A percentile compares a stretch with the other conserved stretches of the same genome.
phyloP scores from a whole-genome alignment of 768 basidiomycete genomes.

The Rhizopogon vesiculosus region DNA sequence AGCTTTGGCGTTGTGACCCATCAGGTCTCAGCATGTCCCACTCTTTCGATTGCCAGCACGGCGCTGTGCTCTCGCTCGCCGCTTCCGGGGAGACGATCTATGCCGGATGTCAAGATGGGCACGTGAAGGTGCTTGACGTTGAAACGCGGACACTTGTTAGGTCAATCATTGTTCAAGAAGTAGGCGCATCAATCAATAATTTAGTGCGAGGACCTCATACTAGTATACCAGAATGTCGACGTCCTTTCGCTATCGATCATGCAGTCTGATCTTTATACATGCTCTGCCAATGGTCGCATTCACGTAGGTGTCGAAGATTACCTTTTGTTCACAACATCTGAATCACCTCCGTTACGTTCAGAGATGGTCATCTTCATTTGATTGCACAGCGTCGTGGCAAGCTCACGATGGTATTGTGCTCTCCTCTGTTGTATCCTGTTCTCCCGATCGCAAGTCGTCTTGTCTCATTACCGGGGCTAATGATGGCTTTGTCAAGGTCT shows the following conservation, averaged over 20 bases:
- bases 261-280: conserved; percentile 58
- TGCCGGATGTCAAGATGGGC: conserved; percentile 92
- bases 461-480: conserved; percentile 76
- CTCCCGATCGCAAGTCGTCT: conserved; percentile 12
- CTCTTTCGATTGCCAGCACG: conserved; percentile 67
- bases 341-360: conserved; percentile 21
- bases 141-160: conserved; percentile 86
- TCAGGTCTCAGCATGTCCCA: conserved; percentile 47
- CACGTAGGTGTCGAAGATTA: conserved; percentile 40
- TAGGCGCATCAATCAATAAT: conserved; percentile 19
- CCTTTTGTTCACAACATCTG: background rate
- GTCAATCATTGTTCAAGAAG: conserved; percentile 84
- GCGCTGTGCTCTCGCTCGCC: conserved; percentile 81
- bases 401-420: conserved; percentile 82
- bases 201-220: background rate
- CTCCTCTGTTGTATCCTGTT: conserved; percentile 61
- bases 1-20: conserved; percentile 66
- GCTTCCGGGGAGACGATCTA: conserved; percentile 76
- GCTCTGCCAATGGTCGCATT: conserved; percentile 63
- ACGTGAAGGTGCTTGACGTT: conserved; percentile 86
- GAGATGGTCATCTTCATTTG: conserved; percentile 82
- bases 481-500: conserved; percentile 80
- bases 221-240: conserved; percentile 55
- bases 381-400: conserved; percentile 78
- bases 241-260: conserved; percentile 77